A percentile compares a stretch with the other conserved stretches of the same genome.
These are phyloP conservation scores for Pythium folliculosum DNA, from an alignment of 352 stramenopile genomes.

Conservation along the genomic window DNA sequence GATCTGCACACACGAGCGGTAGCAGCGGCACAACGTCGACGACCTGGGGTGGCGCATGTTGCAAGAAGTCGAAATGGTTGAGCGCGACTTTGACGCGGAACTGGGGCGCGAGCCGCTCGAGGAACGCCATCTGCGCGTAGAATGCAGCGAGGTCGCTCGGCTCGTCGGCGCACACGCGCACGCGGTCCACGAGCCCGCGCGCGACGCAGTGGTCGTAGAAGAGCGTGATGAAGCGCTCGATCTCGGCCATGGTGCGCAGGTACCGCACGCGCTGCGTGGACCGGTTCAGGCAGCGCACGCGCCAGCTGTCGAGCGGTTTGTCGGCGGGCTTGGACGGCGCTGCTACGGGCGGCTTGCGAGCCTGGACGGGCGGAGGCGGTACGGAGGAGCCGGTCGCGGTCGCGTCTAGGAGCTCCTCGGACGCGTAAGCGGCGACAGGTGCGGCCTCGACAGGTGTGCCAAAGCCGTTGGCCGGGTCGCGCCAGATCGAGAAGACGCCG, in stretches of 20 bases:
- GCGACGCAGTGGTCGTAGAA: conserved; percentile 70
- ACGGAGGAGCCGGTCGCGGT: background rate
- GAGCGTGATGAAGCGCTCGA: conserved; percentile 64
- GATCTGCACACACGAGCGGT: conserved; percentile 64
- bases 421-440: background rate
- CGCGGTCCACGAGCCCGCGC: conserved; percentile 54
- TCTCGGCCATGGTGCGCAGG: conserved; percentile 48
- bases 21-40: conserved; percentile 74
- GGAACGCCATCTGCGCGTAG: conserved; percentile 63
- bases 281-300: conserved; percentile 63
- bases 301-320: conserved; percentile 55
- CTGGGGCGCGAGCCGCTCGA: conserved; percentile 58
- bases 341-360: conserved; percentile 2
- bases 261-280: conserved; percentile 64
- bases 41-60: conserved; percentile 61
- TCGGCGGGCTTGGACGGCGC: background rate
- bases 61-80: conserved; percentile 75
- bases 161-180: conserved; percentile 76
- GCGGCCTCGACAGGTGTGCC: conserved; percentile 50
- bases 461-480: conserved; percentile 58
- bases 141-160: conserved; percentile 57
- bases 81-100: conserved; percentile 78
- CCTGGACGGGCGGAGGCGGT: background rate
- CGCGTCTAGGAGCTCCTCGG: background rate
- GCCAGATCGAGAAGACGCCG: conserved; percentile 70